Base-by-base conservation (phyloP, 208 protist species). In the Crithidia sp. region DNA sequence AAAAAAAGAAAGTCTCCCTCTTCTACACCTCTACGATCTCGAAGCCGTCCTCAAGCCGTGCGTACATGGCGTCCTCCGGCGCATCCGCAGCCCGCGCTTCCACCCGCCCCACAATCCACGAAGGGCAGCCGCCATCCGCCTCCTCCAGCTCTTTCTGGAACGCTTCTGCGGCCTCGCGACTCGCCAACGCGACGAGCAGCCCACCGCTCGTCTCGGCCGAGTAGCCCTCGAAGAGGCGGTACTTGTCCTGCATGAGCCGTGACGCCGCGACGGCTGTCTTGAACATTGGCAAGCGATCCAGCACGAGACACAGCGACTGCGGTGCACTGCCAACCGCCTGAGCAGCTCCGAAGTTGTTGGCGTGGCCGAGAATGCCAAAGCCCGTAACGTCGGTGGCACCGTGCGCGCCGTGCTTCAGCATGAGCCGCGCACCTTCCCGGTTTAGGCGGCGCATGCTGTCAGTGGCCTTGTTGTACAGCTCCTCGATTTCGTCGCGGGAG, bases 321-420 rank as follows among this genome's bases (percentile, higher is more conserved):
- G 79, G 68, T 17, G 36, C 28, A 16, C 75, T 37, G 17, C 70
- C 17, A 57, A 54, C 72, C 16, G 77, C 61, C 76, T 98, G 97
- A 9, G 92, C 92, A 7, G 82, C 69, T 5, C 89, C 97, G 44
- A 99, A 89, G 83, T 99, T 99, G 14, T 57, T 71, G 3, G 95
- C 90, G 83, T 99, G 98, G 1, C 98, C 98, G 6, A 98, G 65
- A 71, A 99, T 95, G 55, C 97, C 98, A 76, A 99, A 99, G n/a
- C 97, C 98, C 5, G 98, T 99, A 17, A 99, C 88, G 74, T 99
- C 98, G 0, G 98, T 99, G 12, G 95, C 93, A 5, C 89, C 97
- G 77, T 98, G 95, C 0, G 96, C 94, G 9, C 76, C 71, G 65
- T 95, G 74, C 67, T 88, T 87, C 9, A 68, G 81, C 96, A 99